phyloP scores from a whole-genome alignment of 2,329 filamentous ascomycete species.

The Apiospora rasikravindrae region DNA sequence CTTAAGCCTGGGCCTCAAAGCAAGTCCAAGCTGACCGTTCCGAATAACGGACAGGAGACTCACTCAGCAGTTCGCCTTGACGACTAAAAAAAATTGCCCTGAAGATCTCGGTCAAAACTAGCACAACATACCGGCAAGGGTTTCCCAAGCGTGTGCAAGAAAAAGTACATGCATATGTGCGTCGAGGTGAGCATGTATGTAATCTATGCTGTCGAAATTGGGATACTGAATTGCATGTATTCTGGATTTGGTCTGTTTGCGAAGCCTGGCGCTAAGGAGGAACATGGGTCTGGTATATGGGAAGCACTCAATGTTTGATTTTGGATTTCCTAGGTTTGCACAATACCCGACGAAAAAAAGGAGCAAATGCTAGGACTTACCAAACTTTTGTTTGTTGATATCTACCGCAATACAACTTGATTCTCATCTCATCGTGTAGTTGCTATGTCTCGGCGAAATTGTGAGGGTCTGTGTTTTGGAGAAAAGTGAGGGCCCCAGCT shows the following conservation, averaged over 20 bases:
- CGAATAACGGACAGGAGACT: slow-evolving; percentile 41
- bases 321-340: background rate
- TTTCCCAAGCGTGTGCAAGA: background rate
- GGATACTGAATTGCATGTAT: background rate
- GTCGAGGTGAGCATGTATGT: background rate
- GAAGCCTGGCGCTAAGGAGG: background rate
- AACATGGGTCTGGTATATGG: background rate
- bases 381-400: background rate
- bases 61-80: slow-evolving; percentile 42
- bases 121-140: background rate
- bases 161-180: background rate
- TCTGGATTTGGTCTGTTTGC: background rate
- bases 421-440: background rate
- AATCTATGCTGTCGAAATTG: background rate
- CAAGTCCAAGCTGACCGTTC: slow-evolving; percentile 33
- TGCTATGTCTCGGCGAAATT: background rate
- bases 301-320: background rate
- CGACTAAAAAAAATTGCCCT: background rate
- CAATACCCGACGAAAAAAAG: background rate
- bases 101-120: background rate
- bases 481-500: background rate
- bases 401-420: background rate
- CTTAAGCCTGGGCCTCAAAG: slow-evolving; percentile 47
- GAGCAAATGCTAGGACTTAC: background rate
- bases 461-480: background rate